Evolutionary conservation across 148 eudicot species (phyloP).

Genomic region (Selenicereus undatus): DNA sequence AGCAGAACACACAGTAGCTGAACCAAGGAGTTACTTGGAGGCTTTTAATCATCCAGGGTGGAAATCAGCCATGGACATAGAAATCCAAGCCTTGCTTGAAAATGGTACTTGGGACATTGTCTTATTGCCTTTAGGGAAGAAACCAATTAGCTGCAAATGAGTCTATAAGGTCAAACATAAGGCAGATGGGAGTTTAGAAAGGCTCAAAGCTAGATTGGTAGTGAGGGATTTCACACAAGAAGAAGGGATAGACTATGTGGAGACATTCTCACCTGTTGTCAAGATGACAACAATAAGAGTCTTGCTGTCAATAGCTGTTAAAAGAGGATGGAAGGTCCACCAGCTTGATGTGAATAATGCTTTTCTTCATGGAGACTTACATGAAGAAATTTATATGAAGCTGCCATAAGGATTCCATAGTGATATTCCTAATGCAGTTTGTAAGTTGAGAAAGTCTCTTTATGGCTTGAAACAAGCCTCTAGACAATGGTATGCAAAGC

Average conservation of each 20-base stretch:
- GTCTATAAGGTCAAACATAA: not conserved
- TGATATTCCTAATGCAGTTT: not conserved
- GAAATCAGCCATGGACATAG: not conserved
- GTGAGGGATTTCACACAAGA: no score
- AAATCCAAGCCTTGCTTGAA: not conserved
- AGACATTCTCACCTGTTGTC: not conserved
- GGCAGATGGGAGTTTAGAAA: not conserved
- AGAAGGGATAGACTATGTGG: not conserved
- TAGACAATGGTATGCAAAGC: conserved; percentile 4
- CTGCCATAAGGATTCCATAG: not conserved
- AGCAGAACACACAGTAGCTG: no score
- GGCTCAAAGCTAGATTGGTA: no score
- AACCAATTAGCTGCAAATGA: not conserved
- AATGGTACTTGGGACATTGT: no score
- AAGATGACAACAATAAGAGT: conserved; percentile 3
- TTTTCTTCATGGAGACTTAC: no score
- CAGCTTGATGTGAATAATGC: no score
- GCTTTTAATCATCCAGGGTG: no score
- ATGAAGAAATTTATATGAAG: not conserved
- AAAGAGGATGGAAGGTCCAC: not conserved
- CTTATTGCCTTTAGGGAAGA: not conserved
- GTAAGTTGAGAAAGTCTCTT: not conserved
- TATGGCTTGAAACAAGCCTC: not conserved
- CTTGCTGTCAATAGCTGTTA: not conserved
- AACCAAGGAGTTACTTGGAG: no score